Percentiles rank a stretch among this genome's conserved stretches.
Conservation (phyloP, 257 asterid genomes). For the Capsicum baccatum region DNA sequence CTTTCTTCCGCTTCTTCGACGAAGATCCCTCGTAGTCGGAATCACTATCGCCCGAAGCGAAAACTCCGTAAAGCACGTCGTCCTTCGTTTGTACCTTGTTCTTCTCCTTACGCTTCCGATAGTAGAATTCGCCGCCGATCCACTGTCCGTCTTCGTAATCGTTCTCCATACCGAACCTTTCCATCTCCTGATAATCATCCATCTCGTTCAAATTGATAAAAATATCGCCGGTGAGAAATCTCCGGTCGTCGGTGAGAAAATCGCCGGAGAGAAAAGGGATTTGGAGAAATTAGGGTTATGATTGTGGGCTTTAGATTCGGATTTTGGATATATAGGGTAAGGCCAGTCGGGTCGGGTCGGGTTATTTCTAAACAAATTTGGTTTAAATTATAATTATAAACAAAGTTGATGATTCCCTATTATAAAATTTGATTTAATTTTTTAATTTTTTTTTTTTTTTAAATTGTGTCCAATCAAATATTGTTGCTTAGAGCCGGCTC, state of each 20-base stretch:
- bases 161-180: slow-evolving; percentile 76
- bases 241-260: no score
- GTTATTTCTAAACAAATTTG: neutral
- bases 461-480: no score
- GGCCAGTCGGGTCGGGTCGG: slow-evolving; percentile 6
- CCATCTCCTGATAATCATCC: slow-evolving; percentile 88
- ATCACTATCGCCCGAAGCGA: slow-evolving; percentile 76
- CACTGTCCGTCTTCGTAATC: slow-evolving; percentile 81
- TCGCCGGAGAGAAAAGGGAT: neutral
- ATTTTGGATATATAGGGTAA: no score
- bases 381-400: no score
- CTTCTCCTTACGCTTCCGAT: slow-evolving; percentile 59
- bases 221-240: no score
- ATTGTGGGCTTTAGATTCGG: neutral
- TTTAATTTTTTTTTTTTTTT: no score
- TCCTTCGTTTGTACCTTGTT: slow-evolving; percentile 75
- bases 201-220: slow-evolving; percentile 37
- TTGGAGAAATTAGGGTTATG: slow-evolving; percentile 12
- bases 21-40: slow-evolving; percentile 60
- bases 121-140: slow-evolving; percentile 69
- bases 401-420: no score
- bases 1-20: slow-evolving; percentile 67
- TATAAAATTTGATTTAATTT: no score
- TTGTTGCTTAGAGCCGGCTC: no score
- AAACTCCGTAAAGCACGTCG: slow-evolving; percentile 75